Base-by-base conservation (phyloP, 495 filamentous ascomycete genomes). In the Bathelium albidoporum region DNA sequence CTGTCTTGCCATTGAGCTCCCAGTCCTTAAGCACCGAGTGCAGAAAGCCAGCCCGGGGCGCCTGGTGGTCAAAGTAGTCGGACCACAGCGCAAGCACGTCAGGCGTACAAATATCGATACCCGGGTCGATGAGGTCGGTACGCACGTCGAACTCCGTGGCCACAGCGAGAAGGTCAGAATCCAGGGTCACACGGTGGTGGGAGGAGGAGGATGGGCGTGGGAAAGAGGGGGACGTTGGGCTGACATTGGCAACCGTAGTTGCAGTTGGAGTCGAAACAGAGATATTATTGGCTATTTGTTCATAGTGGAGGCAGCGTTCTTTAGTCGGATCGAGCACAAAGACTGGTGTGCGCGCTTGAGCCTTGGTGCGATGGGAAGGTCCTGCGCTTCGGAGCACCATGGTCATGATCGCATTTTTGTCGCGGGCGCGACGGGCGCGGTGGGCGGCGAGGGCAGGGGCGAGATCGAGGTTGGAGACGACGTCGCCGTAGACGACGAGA, bases 381-480 rank as follows among this genome's bases (percentile, higher is more conserved):
- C 89, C 89, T 1, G 85, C 89, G 74, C 91, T 84, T 58, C 89
- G 82, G 59, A 97, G 76, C 26, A 99, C 80, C 85, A 97, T 91
- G 28, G 94, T 99, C 95, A 99, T 99, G 76, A 96, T 97, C 16
- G 93, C 90, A 72, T 96, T 91, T 71, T 94, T 93, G 75, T 95
- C 89, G 59, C 83, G 82, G 71, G 85, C 84, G 45, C 94, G 86
- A 34, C 94, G 87, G 58, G 86, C 84, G 60, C 89, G 84, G 73
- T 99, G 94, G 41, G 82, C 83, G 4, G 84, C 80, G 55, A 99
- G 76, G n/a, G 87, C 88, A 52, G 77, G 80, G 66, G 91, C 90
- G 26, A 99, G 86, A 10, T 87, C 83, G 55, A 97, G 73, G 70
- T 97, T 99, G 66, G 90, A 86, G 68, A 99, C 85, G n/a, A 97